These are phyloP conservation scores for Cryptococcus hybrid DNA, from an alignment of 1,284 basidiomycete species.

Conservation along the genomic window DNA sequence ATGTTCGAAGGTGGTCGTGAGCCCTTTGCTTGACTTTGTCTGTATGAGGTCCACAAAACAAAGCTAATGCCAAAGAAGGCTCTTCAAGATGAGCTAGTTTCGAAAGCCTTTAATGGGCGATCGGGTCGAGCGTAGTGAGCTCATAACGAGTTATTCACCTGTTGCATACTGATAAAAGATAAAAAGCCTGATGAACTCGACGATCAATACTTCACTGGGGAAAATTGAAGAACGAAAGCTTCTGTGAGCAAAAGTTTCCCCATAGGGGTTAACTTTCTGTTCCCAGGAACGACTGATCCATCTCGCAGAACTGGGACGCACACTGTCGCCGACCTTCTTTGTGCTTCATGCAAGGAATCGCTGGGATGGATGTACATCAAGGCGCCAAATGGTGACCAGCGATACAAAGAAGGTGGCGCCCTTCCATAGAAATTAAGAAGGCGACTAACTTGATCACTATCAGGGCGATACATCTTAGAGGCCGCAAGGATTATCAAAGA, in stretches of 20 bases:
- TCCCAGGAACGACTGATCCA: no score
- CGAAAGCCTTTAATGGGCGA: constrained; percentile 47
- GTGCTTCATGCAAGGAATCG: constrained; percentile 36
- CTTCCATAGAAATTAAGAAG: neutral
- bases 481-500: constrained; percentile 55
- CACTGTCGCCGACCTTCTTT: constrained; percentile 47
- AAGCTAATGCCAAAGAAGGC: constrained; percentile 20
- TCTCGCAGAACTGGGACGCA: constrained; percentile 44
- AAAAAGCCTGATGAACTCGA: constrained; percentile 46
- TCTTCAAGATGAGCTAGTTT: constrained; percentile 48
- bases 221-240: constrained; percentile 44
- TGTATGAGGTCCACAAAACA: no score
- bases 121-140: constrained; percentile 48
- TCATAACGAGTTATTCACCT: neutral
- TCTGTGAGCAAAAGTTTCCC: constrained; percentile 19
- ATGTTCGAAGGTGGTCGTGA: constrained; percentile 40
- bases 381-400: constrained; percentile 45
- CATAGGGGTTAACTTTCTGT: no score
- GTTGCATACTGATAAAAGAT: neutral
- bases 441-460: neutral
- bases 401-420: constrained; percentile 47
- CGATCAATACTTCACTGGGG: constrained; percentile 48
- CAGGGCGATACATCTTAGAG: constrained; percentile 47
- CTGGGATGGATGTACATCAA: constrained; percentile 51
- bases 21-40: constrained; percentile 1